phyloP scores from a whole-genome alignment of 108 stramenopile species.

The Ochromonas danica region DNA sequence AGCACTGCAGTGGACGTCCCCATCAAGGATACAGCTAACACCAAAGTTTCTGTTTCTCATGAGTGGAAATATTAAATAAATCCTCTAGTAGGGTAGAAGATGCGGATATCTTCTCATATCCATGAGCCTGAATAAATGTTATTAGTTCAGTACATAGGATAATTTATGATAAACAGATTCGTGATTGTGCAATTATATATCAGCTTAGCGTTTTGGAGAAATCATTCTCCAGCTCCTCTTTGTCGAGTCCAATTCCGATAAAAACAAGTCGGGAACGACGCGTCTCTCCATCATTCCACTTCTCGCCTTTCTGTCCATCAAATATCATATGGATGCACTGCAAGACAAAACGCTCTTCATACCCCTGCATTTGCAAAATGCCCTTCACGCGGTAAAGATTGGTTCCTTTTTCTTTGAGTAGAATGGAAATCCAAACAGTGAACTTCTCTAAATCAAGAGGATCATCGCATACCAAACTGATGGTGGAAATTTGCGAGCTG shows the following conservation, averaged over 20 bases:
- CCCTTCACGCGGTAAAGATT: constrained; percentile 30
- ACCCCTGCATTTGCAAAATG: constrained; percentile 27
- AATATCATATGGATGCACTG: constrained; percentile 33
- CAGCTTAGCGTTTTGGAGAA: no score
- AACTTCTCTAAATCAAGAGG: constrained; percentile 22
- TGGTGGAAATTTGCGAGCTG: neutral
- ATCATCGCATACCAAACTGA: neutral
- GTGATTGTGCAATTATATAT: no score
- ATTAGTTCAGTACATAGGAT: no score
- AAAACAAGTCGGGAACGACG: constrained; percentile 73
- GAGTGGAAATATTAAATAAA: constrained; percentile 20
- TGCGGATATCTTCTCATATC: no score
- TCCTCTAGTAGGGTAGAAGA: no score
- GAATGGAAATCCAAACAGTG: neutral
- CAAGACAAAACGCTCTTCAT: constrained; percentile 22
- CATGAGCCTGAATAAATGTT: no score
- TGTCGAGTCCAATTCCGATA: constrained; percentile 72
- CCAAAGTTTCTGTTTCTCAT: neutral
- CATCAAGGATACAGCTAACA: neutral
- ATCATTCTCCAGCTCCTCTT: constrained; percentile 52
- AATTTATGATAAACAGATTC: no score
- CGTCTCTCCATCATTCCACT: constrained; percentile 46
- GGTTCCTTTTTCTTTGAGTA: neutral
- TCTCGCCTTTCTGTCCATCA: neutral
- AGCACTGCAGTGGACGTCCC: neutral